Conservation (phyloP, 2,329 filamentous ascomycete species). For the Pseudopithomyces maydicus region DNA sequence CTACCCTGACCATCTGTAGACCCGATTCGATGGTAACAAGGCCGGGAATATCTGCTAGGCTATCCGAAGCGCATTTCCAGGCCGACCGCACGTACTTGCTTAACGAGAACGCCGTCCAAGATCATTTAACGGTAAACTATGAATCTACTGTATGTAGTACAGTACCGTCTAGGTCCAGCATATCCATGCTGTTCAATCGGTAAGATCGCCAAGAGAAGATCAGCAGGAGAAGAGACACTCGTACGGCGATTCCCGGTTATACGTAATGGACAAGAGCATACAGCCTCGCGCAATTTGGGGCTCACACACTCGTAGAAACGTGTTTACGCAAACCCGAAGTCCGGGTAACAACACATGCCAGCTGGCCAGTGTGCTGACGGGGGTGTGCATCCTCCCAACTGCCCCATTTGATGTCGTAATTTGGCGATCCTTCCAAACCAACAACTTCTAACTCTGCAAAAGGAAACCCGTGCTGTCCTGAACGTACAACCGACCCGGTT, state of each 20-base stretch:
- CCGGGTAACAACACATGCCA: constrained; percentile 3
- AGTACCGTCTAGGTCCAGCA: too few relatives aligned
- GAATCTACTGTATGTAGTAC: too few relatives aligned
- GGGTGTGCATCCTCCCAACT: neutral
- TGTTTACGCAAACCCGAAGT: neutral
- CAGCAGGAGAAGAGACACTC: neutral
- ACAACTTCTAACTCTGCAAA: neutral
- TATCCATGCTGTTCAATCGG: too few relatives aligned
- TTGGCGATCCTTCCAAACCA: neutral
- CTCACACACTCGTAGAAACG: neutral
- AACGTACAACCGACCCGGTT: too few relatives aligned
- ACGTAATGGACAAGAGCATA: neutral
- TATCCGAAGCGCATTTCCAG: too few relatives aligned
- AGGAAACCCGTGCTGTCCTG: neutral
- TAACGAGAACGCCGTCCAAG: too few relatives aligned
- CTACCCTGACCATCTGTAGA: too few relatives aligned
- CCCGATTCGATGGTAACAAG: too few relatives aligned
- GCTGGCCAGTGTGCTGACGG: neutral
- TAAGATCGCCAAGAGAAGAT: too few relatives aligned
- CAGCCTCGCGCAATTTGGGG: neutral
- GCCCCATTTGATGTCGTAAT: neutral
- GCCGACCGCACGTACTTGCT: too few relatives aligned
- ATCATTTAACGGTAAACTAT: too few relatives aligned
- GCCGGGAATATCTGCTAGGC: too few relatives aligned
- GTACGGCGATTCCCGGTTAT: neutral